Evolutionary conservation across 108 stramenopile species (phyloP).

Genomic region (Cyclotella atomus): DNA sequence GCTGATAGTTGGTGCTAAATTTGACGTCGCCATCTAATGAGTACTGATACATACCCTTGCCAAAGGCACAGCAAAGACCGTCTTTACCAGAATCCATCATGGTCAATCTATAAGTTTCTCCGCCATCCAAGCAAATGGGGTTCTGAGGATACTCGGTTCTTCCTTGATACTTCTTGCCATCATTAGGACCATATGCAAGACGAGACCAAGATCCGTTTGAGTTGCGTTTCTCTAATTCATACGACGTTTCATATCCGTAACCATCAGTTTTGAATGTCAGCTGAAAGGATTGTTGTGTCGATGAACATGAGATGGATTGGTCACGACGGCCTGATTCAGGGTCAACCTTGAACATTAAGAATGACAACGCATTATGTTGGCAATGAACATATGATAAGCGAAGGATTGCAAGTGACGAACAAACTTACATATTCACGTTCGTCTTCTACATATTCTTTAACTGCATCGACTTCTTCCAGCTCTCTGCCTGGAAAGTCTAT

Average conservation of each 20-base stretch:
- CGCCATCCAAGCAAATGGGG: background rate
- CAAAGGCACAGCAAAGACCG: conserved; percentile 19
- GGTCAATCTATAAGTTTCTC: conserved; percentile 10
- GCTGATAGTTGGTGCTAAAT: conserved; percentile 10
- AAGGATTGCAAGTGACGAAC: background rate
- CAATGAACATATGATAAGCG: background rate
- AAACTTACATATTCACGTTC: conserved; percentile 12
- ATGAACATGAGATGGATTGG: conserved; percentile 12
- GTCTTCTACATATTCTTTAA: conserved; percentile 3
- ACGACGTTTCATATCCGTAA: conserved; percentile 17
- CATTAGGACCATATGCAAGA: conserved; percentile 7
- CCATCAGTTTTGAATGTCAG: conserved; percentile 20
- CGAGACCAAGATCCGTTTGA: background rate
- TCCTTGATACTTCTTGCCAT: background rate
- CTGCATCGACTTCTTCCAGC: background rate
- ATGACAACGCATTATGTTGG: too few species aligned
- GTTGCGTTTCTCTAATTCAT: conserved; percentile 15
- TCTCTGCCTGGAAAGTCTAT: background rate
- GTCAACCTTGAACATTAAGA: conserved; percentile 7
- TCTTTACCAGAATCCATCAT: conserved; percentile 25
- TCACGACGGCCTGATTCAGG: conserved; percentile 1
- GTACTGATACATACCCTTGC: conserved; percentile 20
- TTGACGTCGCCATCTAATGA: conserved; percentile 19
- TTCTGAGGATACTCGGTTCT: background rate
- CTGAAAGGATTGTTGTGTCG: conserved; percentile 13